Evolutionary conservation across 768 basidiomycete genomes (phyloP).

Genomic region (Xerocomellus chrysenteron): DNA sequence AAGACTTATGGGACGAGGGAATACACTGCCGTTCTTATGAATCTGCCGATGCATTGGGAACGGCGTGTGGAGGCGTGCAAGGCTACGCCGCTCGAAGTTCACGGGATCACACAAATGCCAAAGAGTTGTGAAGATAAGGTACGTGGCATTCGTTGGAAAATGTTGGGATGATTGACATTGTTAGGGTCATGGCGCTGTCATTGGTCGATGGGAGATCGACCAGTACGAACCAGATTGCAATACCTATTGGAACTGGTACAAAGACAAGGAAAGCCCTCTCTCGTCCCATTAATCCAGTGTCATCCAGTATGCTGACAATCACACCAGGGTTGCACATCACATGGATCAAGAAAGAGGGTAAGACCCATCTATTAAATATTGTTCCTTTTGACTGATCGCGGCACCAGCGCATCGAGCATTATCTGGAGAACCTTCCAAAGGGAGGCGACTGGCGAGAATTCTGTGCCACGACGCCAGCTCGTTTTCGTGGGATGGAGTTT

Average conservation of each 20-base stretch:
- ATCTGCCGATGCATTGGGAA: constrained; percentile 26
- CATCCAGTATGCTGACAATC: neutral
- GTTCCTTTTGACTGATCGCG: neutral
- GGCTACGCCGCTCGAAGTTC: constrained; percentile 23
- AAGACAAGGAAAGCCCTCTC: constrained; percentile 26
- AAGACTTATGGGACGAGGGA: constrained; percentile 27
- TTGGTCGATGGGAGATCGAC: constrained; percentile 30
- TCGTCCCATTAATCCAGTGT: neutral
- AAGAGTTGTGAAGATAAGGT: constrained; percentile 24
- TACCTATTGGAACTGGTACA: constrained; percentile 26
- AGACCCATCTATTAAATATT: neutral
- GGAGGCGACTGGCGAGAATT: constrained; percentile 33
- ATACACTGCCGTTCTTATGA: constrained; percentile 31
- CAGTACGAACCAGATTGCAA: constrained; percentile 29
- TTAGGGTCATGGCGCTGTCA: constrained; percentile 15
- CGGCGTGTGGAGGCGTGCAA: constrained; percentile 25
- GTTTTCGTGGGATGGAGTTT: constrained; percentile 27
- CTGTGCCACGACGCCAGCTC: constrained; percentile 34
- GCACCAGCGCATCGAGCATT: constrained; percentile 31
- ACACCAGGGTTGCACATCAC: constrained; percentile 25
- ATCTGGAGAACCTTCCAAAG: constrained; percentile 26
- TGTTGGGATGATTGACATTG: neutral
- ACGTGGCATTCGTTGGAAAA: neutral
- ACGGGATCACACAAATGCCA: constrained; percentile 18
- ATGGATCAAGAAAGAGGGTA: constrained; percentile 27